Conservation (phyloP, 2,329 filamentous ascomycete species). For the Cyphellophora europaea region DNA sequence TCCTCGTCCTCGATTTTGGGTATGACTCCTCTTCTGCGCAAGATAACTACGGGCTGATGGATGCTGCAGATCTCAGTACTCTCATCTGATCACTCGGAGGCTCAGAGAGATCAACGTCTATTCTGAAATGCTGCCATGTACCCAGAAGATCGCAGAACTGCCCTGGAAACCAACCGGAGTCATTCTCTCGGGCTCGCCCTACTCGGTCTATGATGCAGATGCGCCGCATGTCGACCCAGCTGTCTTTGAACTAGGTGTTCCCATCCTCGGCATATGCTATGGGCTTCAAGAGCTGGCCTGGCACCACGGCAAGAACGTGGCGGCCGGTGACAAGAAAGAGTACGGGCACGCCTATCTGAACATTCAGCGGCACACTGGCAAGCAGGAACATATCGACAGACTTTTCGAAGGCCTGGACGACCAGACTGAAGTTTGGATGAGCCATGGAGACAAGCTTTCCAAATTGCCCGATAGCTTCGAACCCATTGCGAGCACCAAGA, state of each 20-base stretch:
- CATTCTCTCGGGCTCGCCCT: constrained; percentile 63
- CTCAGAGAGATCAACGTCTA: constrained; percentile 73
- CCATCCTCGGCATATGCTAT: constrained; percentile 54
- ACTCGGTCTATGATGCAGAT: constrained; percentile 71
- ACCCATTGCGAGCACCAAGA: constrained; percentile 64
- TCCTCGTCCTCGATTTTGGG: constrained; percentile 27
- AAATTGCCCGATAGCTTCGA: constrained; percentile 64
- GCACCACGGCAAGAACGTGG: constrained; percentile 57
- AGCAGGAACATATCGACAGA: constrained; percentile 57
- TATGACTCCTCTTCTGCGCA: constrained; percentile 7
- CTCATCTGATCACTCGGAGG: constrained; percentile 65
- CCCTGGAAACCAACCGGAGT: constrained; percentile 75
- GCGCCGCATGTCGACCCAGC: constrained; percentile 74
- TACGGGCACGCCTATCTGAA: constrained; percentile 63
- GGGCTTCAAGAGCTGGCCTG: constrained; percentile 64
- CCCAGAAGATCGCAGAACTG: constrained; percentile 68
- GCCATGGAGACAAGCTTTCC: constrained; percentile 76
- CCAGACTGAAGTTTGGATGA: constrained; percentile 71
- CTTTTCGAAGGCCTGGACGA: constrained; percentile 71
- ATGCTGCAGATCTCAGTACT: constrained; percentile 55
- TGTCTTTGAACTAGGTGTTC: constrained; percentile 65
- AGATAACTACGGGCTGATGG: no score
- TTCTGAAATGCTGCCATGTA: constrained; percentile 82
- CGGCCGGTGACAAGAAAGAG: constrained; percentile 57
- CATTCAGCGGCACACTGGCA: constrained; percentile 46